A percentile compares a stretch with the other conserved stretches of the same genome.
These are phyloP conservation scores for Podospora anserina DNA, from an alignment of 495 filamentous ascomycete species.

Conservation along the genomic window DNA sequence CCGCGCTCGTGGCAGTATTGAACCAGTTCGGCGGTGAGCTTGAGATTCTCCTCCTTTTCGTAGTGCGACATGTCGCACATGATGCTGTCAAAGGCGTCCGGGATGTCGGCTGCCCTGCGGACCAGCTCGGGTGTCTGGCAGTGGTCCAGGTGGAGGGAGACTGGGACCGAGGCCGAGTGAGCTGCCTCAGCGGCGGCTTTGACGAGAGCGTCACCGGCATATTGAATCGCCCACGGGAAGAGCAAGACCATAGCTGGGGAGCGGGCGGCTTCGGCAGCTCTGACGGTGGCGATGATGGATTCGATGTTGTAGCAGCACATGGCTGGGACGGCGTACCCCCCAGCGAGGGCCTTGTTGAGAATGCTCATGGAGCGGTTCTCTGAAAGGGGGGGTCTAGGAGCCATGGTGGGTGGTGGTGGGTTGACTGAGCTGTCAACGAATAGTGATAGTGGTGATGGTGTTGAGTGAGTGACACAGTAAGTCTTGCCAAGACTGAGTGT, in stretches of 20 bases:
- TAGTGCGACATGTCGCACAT: conserved; percentile 84
- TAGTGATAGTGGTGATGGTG: conserved; percentile 7
- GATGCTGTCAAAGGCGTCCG: conserved; percentile 70
- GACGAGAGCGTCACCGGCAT: conserved; percentile 55
- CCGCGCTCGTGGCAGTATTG: conserved; percentile 69
- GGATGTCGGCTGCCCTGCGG: conserved; percentile 59
- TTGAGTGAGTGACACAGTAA: background rate
- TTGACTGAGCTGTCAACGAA: background rate
- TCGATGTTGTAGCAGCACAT: conserved; percentile 89
- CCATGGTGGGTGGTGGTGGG: conserved; percentile 38
- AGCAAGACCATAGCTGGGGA: conserved; percentile 80
- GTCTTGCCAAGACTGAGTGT: background rate
- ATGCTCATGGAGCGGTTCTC: conserved; percentile 66
- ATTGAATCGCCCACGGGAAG: conserved; percentile 81
- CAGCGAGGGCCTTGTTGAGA: conserved; percentile 61
- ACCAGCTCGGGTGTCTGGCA: conserved; percentile 71
- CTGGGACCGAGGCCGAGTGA: conserved; percentile 64
- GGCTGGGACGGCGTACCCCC: conserved; percentile 67
- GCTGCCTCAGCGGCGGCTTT: conserved; percentile 45
- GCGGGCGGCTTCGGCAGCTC: conserved; percentile 68
- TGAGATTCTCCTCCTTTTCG: conserved; percentile 76
- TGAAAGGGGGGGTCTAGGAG: conserved; percentile 42
- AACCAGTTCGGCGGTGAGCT: conserved; percentile 66
- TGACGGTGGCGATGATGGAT: conserved; percentile 73
- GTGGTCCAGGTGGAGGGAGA: conserved; percentile 76